These are phyloP conservation scores for Paracoccidioides brasiliensis DNA, from an alignment of 2,329 filamentous ascomycete species.

Conservation along the genomic window DNA sequence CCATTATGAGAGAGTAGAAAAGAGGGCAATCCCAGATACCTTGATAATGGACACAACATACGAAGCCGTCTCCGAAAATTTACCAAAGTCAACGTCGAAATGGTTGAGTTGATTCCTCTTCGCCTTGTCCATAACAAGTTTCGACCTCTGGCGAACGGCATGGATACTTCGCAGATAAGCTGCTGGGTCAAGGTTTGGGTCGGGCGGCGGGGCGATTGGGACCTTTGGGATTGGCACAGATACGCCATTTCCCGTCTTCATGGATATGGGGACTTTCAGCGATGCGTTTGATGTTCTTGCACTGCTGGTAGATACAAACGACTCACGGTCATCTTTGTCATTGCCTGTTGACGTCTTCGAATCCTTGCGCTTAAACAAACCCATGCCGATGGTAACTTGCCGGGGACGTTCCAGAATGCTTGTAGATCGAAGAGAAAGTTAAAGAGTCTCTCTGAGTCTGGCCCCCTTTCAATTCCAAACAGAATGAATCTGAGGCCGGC, in stretches of 20 bases:
- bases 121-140: constrained; percentile 62
- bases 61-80: constrained; percentile 68
- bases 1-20: background rate
- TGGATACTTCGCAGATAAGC: constrained; percentile 84
- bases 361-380: constrained; percentile 36
- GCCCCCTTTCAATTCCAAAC: background rate
- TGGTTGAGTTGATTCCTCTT: constrained; percentile 65
- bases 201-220: constrained; percentile 69
- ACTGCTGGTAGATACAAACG: constrained; percentile 29
- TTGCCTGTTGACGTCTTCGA: constrained; percentile 28
- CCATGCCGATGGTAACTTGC: constrained; percentile 37
- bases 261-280: constrained; percentile 36
- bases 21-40: constrained; percentile 36
- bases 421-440: background rate
- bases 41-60: constrained; percentile 94
- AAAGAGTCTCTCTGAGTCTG: background rate
- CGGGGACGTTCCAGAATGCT: constrained; percentile 3
- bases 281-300: constrained; percentile 35
- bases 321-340: constrained; percentile 29
- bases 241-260: constrained; percentile 33
- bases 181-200: constrained; percentile 75
- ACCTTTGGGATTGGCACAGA: constrained; percentile 54
- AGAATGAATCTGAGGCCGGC: too few species aligned
- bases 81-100: constrained; percentile 77
- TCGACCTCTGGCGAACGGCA: constrained; percentile 69